These are phyloP conservation scores for Achaetomiella virescens DNA, from an alignment of 495 filamentous ascomycete genomes.

Conservation along the genomic window DNA sequence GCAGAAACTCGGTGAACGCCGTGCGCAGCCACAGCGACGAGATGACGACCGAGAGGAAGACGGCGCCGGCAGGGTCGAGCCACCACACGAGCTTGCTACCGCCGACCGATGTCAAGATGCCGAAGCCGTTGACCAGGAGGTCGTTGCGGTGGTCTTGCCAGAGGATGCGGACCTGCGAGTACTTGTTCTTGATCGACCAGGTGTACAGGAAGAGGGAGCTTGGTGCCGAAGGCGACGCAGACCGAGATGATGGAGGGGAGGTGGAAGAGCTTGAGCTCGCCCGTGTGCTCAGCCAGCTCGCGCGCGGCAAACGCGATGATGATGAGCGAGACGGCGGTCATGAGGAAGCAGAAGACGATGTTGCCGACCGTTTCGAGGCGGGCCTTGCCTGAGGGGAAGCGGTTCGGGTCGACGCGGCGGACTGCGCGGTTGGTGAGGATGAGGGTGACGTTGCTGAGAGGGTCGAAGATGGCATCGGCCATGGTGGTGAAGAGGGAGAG, in stretches of 20 bases:
- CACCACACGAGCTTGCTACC: constrained; percentile 87
- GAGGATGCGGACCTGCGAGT: constrained; percentile 81
- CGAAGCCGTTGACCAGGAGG: constrained; percentile 83
- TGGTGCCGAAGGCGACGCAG: constrained; percentile 75
- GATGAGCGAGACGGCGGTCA: constrained; percentile 85
- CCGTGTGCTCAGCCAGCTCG: constrained; percentile 51
- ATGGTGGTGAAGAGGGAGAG: constrained; percentile 96
- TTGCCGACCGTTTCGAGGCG: constrained; percentile 95
- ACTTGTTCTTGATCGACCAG: constrained; percentile 80
- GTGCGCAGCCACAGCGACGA: constrained; percentile 73
- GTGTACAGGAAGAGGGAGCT: constrained; percentile 88
- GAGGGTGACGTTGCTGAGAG: constrained; percentile 80
- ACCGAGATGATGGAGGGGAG: constrained; percentile 84
- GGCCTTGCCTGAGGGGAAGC: constrained; percentile 90
- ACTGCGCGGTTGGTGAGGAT: constrained; percentile 86
- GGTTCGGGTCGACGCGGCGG: constrained; percentile 76
- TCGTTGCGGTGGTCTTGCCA: constrained; percentile 92
- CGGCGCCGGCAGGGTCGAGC: constrained; percentile 90
- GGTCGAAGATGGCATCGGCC: constrained; percentile 95
- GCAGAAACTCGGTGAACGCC: constrained; percentile 82
- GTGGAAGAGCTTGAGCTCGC: constrained; percentile 59
- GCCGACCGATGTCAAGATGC: constrained; percentile 80
- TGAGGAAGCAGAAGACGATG: constrained; percentile 95
- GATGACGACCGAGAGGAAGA: constrained; percentile 73
- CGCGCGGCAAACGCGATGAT: constrained; percentile 79